phyloP scores from a whole-genome alignment of 345 rosid genomes.

The Sonneratia alba region DNA sequence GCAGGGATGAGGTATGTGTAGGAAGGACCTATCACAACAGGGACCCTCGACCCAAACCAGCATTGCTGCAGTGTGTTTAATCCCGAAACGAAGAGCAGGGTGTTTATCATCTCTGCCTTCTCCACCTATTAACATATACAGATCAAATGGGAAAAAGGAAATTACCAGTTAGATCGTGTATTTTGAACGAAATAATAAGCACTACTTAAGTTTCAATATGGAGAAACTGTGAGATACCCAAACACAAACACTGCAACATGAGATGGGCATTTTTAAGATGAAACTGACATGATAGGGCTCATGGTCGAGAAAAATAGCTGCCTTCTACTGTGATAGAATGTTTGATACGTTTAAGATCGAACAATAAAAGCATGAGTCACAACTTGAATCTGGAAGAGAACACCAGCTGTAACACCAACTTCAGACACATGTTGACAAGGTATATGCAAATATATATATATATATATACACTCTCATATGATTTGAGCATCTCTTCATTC shows the following conservation, averaged over 20 bases:
- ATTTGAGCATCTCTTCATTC: not conserved
- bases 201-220: not conserved
- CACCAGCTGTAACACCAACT: no score
- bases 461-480: not conserved
- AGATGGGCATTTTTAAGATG: no score
- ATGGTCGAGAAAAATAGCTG: no score
- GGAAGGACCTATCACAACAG: constrained; percentile 79
- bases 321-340: no score
- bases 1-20: constrained; percentile 63
- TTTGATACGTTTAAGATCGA: no score
- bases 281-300: no score
- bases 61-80: constrained; percentile 65
- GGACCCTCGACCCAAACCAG: constrained; percentile 67
- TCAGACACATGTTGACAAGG: no score
- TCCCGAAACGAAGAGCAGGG: constrained; percentile 66
- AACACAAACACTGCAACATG: no score
- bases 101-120: constrained; percentile 74
- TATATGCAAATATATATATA: no score
- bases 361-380: no score
- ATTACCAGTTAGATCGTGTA: not conserved
- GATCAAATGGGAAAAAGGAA: not conserved
- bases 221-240: not conserved
- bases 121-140: constrained; percentile 33
- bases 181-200: not conserved
- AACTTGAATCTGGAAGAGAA: no score